Base-by-base conservation (phyloP, 805 yeast genomes). In the Ogataea trehalophila region DNA sequence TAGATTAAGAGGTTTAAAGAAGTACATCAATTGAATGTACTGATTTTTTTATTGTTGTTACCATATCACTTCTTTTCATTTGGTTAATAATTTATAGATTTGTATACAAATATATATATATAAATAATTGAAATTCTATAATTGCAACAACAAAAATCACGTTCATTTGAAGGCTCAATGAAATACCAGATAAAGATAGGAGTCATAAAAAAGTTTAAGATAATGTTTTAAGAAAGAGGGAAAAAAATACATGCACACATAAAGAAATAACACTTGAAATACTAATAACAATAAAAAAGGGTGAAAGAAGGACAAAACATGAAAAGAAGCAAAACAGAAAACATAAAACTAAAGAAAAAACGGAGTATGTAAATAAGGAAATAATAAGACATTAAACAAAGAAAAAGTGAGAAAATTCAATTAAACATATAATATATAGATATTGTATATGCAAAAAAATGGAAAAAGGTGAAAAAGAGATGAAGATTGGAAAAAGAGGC, bases 1-100 rank as follows among this genome's bases (percentile, higher is more conserved):
- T 50, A 81, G 90, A 67, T 76, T 94, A 55, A 72, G 77, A 58
- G 79, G 79, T 37, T 75, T 92, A 59, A 85, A 84, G 69, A 68
- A 85, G 43, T 89, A 82, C 61, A 71, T 84, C 45, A 63, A 63
- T n/a, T 43, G 29, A 5, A 14, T 20, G 20, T 23, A 14, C 33
- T 11, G 33, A 37, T 37, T 38, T 42, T 17, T 20, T 15, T 11
- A 23, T 39, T 29, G 11, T 18, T 22, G 22, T 34, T 20, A 23
- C 33, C 36, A 35, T 18, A 33, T 2, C 22, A 26, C 15, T 15
- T 44, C 35, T 8, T 34, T 5, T 38, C 20, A 20, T 20, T 20
- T 20, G 4, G 4, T 20, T 20, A 20, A 20, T 39, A 9, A 34
- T 18, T n/a, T 39, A 42, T 33, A 22, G 17, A 26, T 26, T 26